Conservation (phyloP, 805 yeast genomes). For the Wickerhamiella musiphila region DNA sequence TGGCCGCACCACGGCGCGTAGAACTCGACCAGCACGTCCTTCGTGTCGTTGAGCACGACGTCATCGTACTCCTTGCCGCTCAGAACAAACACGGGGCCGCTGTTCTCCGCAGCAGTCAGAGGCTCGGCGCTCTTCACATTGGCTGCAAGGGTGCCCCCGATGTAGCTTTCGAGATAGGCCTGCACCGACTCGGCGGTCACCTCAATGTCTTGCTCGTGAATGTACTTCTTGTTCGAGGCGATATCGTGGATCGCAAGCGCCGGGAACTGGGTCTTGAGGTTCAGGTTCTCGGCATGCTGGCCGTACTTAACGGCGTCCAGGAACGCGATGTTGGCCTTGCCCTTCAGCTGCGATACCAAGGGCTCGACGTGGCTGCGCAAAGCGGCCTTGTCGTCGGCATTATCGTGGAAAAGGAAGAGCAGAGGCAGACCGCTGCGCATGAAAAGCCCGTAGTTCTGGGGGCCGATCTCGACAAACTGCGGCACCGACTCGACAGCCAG, state of each 20-base stretch:
- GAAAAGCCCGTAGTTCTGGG: slow-evolving; percentile 59
- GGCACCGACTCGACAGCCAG: slow-evolving; percentile 55
- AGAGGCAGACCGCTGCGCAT: slow-evolving; percentile 59
- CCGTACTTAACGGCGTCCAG: slow-evolving; percentile 69
- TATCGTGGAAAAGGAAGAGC: slow-evolving; percentile 72
- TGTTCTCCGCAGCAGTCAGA: slow-evolving; percentile 68
- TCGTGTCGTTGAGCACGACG: slow-evolving; percentile 42
- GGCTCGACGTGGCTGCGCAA: slow-evolving; percentile 35
- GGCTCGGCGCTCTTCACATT: slow-evolving; percentile 62
- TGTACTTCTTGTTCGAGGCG: slow-evolving; percentile 53
- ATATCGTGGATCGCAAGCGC: slow-evolving; percentile 75
- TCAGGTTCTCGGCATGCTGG: slow-evolving; percentile 70
- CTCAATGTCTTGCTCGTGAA: slow-evolving; percentile 41
- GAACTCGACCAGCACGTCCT: slow-evolving; percentile 62
- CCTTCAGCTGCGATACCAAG: slow-evolving; percentile 60
- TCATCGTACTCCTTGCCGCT: slow-evolving; percentile 74
- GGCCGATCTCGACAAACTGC: slow-evolving; percentile 71
- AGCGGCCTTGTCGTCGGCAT: slow-evolving; percentile 44
- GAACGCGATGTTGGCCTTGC: slow-evolving; percentile 73
- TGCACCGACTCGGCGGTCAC: slow-evolving; percentile 38
- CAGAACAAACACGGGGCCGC: slow-evolving; percentile 48
- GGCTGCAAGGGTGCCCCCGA: slow-evolving; percentile 50
- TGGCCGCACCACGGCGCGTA: slow-evolving; percentile 91
- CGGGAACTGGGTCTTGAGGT: slow-evolving; percentile 69
- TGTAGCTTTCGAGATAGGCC: slow-evolving; percentile 44